Base-by-base conservation (phyloP, 139 green algal genomes). In the Chlamydomonas asymmetrica region DNA sequence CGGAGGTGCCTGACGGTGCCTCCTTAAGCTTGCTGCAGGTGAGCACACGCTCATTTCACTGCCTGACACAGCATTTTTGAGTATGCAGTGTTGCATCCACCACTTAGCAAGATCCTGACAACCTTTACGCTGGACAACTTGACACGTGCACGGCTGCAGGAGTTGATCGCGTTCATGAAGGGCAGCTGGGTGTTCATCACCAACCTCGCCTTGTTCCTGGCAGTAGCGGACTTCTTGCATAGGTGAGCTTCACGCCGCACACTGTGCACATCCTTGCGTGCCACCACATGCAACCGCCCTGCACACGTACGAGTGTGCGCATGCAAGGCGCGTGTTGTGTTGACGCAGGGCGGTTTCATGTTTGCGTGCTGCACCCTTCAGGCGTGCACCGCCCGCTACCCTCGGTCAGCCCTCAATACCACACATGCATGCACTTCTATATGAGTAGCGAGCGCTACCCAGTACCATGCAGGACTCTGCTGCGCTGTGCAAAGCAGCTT, bases 201-300 rank as follows among this genome's bases (percentile, higher is more conserved):
- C 74, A 88, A 88, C 66, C 45, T 78, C 2, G 78, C 70, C 27
- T 32, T 85, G 22, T 88, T 88, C 79, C 66, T 88, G 29, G 72
- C 49, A 4, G 80, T 85, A 63, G 81, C 82, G 0, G 66, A 79
- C 76, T 76, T 88, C 13, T 61, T 88, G 45, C 82, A 88, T 74
- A 75, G 70, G 76, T 78, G 38, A 27, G 73, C 16, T 20, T 45
- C 25, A 45, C 13, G 16, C 16, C 8, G 25, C 27, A 13, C 25
- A 23, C 54, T 10, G 54, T 16, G 54, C 16, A n/a, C 8, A 32
- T 32, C 25, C 16, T 62, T n/a, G n/a, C n/a, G 54, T 23, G 54
- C 54, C 8, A 23, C 8, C 8, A 62, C 54, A 37, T 2, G 16
- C 54, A 62, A 13, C 23, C 16, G 27, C 13, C 23, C 27, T n/a